Base-by-base conservation (phyloP, 257 asterid species). In the Capsicum baccatum region DNA sequence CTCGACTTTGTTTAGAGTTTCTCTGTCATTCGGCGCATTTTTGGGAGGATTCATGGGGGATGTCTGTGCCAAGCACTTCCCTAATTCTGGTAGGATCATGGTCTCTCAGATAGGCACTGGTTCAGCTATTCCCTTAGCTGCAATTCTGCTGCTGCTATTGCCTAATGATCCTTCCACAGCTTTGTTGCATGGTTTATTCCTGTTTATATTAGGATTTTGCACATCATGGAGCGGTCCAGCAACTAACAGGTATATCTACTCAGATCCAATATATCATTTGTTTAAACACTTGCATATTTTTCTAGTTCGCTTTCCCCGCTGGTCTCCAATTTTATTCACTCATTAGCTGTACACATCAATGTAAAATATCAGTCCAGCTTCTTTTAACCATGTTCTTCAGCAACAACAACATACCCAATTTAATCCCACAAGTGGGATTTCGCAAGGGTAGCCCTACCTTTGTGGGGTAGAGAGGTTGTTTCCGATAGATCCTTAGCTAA, bases 31-130 rank as follows among this genome's bases (percentile, higher is more conserved):
- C 26, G 98, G 98, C 14, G 92, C 92, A 3, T 84, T 94, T 85
- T 91, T 96, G 64, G 98, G 99, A 16, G 99, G 99, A 56, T 91
- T 85, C 81, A 90, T 92, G 95, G 99, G 98, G 14, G 99, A 96
- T 82, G 5, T 81, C 2, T 92, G 91, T 58, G 92, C 97, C 5
- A 88, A 85, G 85, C 83, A 89, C n/a, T 85, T 92, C 3, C 99
- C 98, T 14, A 91, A 96, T 83, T 85, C 92, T 13, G 97, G 99
- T 44, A 89, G 98, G 83, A 93, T 94, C 52, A 88, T 92, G n/a
- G 86, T 93, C 6, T 87, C 99, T 0, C 98, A 96, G 88, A 91
- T 96, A 56, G 94, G 99, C 91, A 89, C 99, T 8, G 97, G 92
- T 37, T 93, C 97, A 0, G 96, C 95, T 4, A 89, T 94, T 21